These are phyloP conservation scores for Fusarium miscanthi DNA, from an alignment of 2,329 filamentous ascomycete species.

Conservation along the genomic window DNA sequence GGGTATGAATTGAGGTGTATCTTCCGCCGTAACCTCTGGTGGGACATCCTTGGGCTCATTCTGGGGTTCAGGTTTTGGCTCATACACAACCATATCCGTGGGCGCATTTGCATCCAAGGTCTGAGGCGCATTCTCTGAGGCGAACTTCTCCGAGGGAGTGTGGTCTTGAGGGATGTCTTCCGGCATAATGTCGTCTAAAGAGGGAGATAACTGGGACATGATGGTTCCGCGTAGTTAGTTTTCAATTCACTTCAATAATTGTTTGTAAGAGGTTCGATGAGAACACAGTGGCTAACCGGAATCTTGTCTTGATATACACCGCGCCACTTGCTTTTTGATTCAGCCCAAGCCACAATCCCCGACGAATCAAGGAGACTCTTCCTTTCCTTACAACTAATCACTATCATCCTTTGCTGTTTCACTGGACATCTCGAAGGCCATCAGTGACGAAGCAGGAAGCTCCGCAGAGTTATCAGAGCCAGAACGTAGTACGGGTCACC, in stretches of 20 bases:
- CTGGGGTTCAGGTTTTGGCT: accelerated
- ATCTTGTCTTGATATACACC: not conserved
- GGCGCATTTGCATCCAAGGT: not conserved
- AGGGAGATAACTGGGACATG: accelerated
- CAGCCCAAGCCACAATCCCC: too few relatives aligned
- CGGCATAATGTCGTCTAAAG: accelerated
- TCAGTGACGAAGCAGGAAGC: not conserved
- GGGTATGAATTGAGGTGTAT: not conserved
- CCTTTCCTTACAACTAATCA: not conserved
- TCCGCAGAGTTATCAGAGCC: accelerated
- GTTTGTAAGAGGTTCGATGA: not conserved
- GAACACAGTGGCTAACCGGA: accelerated
- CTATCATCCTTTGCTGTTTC: accelerated
- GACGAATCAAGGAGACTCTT: accelerated
- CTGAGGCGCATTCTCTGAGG: not conserved
- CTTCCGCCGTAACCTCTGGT: not conserved
- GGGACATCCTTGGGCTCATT: not conserved
- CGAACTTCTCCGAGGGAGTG: too few relatives aligned
- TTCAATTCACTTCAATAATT: too few relatives aligned
- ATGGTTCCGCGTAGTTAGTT: accelerated
- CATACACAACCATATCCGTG: not conserved
- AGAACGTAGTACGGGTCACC: not conserved
- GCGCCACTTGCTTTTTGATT: accelerated
- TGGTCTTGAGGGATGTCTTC: not conserved
- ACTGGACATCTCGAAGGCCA: not conserved